Conservation (phyloP, 495 filamentous ascomycete species). For the Penicillium samsonianum region DNA sequence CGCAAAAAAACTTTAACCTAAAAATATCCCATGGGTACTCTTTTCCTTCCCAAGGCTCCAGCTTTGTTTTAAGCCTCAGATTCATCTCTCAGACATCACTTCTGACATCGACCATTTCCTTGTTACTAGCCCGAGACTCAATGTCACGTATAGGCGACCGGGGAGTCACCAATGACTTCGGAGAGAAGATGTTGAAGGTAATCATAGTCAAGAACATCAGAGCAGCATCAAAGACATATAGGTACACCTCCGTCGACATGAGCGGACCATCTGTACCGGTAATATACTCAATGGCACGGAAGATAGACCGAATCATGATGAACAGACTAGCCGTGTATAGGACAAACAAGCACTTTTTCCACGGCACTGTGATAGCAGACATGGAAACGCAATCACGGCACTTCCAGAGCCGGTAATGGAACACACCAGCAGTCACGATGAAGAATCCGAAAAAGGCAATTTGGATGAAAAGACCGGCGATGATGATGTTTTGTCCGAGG, state of each 20-base stretch:
- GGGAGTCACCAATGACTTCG: neutral
- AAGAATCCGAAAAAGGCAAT: slow-evolving; percentile 47
- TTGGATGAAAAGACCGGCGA: slow-evolving; percentile 44
- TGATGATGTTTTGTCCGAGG: slow-evolving; percentile 45
- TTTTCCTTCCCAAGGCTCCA: neutral
- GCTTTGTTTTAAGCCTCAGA: too few relatives aligned
- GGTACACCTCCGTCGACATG: slow-evolving; percentile 53
- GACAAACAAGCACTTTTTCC: slow-evolving; percentile 47
- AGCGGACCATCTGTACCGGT: slow-evolving; percentile 53
- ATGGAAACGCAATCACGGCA: neutral
- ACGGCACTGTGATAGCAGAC: slow-evolving; percentile 29
- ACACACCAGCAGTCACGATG: slow-evolving; percentile 35
- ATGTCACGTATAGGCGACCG: neutral
- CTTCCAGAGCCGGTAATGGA: slow-evolving; percentile 38
- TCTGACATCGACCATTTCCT: too few relatives aligned
- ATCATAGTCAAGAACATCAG: slow-evolving; percentile 11
- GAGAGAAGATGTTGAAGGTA: neutral
- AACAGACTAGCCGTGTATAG: slow-evolving; percentile 53
- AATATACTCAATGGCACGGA: slow-evolving; percentile 63
- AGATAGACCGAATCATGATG: slow-evolving; percentile 62
- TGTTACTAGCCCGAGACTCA: neutral
- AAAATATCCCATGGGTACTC: neutral
- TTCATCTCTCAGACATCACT: too few relatives aligned
- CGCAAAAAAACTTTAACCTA: too few relatives aligned
- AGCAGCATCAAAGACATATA: slow-evolving; percentile 51